Percentiles rank a stretch among this genome's conserved stretches.
phyloP scores from a whole-genome alignment of 345 rosid species.

The Luvunga scandens region DNA sequence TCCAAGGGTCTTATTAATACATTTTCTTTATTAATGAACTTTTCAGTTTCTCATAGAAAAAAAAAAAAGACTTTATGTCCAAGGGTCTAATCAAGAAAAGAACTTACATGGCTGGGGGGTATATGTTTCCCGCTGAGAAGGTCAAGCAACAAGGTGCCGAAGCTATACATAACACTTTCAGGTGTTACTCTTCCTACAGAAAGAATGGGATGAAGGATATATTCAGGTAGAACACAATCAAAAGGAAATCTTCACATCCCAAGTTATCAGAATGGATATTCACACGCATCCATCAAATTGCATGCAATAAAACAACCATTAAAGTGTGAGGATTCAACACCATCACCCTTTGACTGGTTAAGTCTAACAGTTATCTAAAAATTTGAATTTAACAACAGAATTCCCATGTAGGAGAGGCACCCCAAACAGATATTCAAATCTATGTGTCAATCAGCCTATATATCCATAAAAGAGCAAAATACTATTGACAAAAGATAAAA shows the following conservation, averaged over 20 bases:
- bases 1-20: too few relatives aligned
- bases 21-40: too few relatives aligned
- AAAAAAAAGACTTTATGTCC: background rate
- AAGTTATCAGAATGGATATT: background rate
- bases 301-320: background rate
- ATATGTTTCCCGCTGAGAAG: conserved; percentile 96
- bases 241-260: background rate
- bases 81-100: conserved; percentile 1
- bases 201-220: conserved; percentile 4
- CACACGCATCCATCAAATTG: background rate
- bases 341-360: background rate
- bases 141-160: conserved; percentile 86
- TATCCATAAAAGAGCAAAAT: background rate
- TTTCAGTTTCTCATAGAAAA: too few relatives aligned
- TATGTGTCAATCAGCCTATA: background rate
- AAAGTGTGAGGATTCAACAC: background rate
- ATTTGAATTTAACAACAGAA: background rate
- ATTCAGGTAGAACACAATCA: background rate
- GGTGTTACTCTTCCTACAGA: conserved; percentile 75
- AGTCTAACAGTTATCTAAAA: background rate
- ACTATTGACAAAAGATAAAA: background rate
- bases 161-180: conserved; percentile 91
- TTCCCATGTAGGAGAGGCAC: background rate
- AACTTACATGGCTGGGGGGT: conserved; percentile 92
- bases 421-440: background rate